These are phyloP conservation scores for Leishmania gerbilli DNA, from an alignment of 208 protist genomes.

Conservation along the genomic window DNA sequence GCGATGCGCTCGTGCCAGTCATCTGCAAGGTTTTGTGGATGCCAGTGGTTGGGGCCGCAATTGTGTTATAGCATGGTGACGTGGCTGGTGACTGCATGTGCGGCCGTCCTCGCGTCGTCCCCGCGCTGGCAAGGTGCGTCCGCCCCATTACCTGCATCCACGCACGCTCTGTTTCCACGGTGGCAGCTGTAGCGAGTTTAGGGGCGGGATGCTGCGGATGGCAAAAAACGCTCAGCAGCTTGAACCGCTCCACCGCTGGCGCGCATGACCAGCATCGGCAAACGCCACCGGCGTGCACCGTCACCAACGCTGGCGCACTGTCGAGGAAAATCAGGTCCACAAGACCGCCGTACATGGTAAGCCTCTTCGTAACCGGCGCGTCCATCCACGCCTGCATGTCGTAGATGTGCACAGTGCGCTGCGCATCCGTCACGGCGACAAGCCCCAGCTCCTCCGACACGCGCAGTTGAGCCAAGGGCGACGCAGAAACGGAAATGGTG, in stretches of 20 bases:
- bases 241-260: constrained; percentile 43
- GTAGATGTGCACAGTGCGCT: constrained; percentile 41
- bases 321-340: constrained; percentile 46
- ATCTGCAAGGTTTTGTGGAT: not conserved
- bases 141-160: not conserved
- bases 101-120: not conserved
- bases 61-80: not conserved
- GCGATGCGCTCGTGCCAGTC: not conserved
- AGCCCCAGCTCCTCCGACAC: constrained; percentile 65
- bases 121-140: not conserved
- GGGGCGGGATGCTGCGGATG: constrained; percentile 19
- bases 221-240: constrained; percentile 32
- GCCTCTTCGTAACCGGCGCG: constrained; percentile 10
- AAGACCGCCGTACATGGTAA: constrained; percentile 16
- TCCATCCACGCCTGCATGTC: constrained; percentile 51
- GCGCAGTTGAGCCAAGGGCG: constrained; percentile 36
- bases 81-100: not conserved
- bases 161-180: not conserved
- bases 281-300: constrained; percentile 43
- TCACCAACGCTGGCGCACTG: constrained; percentile 41
- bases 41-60: not conserved
- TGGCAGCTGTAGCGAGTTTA: not conserved
- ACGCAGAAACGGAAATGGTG: constrained; percentile 20
- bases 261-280: constrained; percentile 61
- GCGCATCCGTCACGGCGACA: constrained; percentile 48